phyloP scores from a whole-genome alignment of 2,329 filamentous ascomycete species.

The Paecilomyces variotii region DNA sequence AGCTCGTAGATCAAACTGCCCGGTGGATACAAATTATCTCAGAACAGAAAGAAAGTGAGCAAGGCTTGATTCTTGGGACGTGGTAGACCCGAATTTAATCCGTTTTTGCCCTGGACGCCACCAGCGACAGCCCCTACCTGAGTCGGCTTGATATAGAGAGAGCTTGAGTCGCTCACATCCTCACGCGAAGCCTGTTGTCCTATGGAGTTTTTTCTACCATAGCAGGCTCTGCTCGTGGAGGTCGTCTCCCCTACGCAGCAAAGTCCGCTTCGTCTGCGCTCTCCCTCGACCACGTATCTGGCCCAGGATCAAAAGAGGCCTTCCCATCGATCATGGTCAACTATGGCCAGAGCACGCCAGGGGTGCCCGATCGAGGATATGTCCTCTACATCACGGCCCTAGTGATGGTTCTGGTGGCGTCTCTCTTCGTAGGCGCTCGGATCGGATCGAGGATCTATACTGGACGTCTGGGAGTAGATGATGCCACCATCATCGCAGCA shows the following conservation, averaged over 20 bases:
- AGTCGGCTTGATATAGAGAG: background rate
- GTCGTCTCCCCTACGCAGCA: background rate
- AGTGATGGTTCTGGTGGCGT: conserved; percentile 2
- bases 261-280: background rate
- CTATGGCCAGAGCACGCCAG: background rate
- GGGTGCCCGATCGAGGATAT: conserved; percentile 1
- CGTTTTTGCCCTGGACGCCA: background rate
- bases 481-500: background rate
- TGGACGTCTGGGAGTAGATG: background rate
- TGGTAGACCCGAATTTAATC: background rate
- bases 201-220: background rate
- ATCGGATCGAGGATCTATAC: background rate
- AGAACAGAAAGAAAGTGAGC: background rate
- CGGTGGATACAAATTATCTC: background rate
- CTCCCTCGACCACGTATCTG: no score
- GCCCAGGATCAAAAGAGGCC: background rate
- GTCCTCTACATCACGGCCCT: conserved; percentile 2
- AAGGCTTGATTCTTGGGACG: background rate
- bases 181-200: background rate
- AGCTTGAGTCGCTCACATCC: background rate
- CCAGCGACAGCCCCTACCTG: background rate
- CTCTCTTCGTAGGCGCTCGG: conserved; percentile 1
- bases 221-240: background rate
- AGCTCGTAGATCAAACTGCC: background rate
- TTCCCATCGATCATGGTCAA: conserved; percentile 5